phyloP scores from a whole-genome alignment of 805 yeast species.

The Kazachstania viticola region DNA sequence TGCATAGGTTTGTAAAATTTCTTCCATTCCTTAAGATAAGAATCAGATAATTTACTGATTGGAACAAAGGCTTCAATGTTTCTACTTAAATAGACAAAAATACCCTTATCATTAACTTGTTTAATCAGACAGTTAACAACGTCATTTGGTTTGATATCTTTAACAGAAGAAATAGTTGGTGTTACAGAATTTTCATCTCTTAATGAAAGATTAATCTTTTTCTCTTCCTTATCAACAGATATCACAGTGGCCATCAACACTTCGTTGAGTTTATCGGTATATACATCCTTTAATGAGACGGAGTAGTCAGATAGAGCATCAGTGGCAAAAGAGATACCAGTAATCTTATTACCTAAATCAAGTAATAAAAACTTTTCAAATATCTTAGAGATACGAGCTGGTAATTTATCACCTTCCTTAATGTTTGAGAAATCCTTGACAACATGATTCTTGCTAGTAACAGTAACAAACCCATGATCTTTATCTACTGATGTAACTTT shows the following conservation, averaged over 20 bases:
- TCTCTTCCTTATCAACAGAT: slow-evolving; percentile 27
- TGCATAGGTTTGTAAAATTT: slow-evolving; percentile 60
- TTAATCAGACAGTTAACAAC: slow-evolving; percentile 75
- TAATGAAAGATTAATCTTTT: slow-evolving; percentile 52
- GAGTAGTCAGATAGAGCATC: slow-evolving; percentile 68
- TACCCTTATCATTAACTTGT: slow-evolving; percentile 60
- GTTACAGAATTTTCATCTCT: slow-evolving; percentile 42
- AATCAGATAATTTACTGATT: slow-evolving; percentile 70
- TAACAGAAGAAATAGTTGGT: slow-evolving; percentile 34
- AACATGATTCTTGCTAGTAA: slow-evolving; percentile 38
- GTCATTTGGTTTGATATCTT: slow-evolving; percentile 56
- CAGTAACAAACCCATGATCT: slow-evolving; percentile 38
- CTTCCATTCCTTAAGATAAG: slow-evolving; percentile 81
- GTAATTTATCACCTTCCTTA: slow-evolving; percentile 41
- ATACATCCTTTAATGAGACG: slow-evolving; percentile 38
- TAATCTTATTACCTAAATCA: slow-evolving; percentile 51
- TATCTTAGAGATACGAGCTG: slow-evolving; percentile 52
- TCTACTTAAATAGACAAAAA: slow-evolving; percentile 68
- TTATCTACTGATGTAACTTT: slow-evolving; percentile 42
- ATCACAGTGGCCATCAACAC: slow-evolving; percentile 46
- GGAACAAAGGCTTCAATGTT: slow-evolving; percentile 67
- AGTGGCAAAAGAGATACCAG: slow-evolving; percentile 50
- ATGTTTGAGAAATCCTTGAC: slow-evolving; percentile 37
- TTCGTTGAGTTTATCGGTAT: slow-evolving; percentile 33
- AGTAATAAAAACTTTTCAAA: slow-evolving; percentile 52